Evolutionary conservation across 2,329 filamentous ascomycete genomes (phyloP).

Genomic region (Dissoconium aciculare): DNA sequence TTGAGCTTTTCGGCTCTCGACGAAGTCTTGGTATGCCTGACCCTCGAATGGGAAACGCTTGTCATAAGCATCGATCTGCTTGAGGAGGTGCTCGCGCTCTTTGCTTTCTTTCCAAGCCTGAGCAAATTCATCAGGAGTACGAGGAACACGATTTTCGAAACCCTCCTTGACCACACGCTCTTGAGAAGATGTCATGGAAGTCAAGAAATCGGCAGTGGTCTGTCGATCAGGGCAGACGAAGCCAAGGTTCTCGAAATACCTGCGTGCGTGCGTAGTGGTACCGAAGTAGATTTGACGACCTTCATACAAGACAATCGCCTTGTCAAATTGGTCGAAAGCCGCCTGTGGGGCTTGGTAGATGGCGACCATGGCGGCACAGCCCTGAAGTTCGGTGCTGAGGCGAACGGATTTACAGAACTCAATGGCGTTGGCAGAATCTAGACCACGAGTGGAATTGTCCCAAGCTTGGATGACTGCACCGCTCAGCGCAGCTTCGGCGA

Average conservation of each 20-base stretch:
- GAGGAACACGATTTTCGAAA: constrained; percentile 32
- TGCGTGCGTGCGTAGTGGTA: constrained; percentile 44
- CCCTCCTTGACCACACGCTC: constrained; percentile 33
- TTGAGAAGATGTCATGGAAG: constrained; percentile 48
- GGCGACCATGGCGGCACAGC: constrained; percentile 51
- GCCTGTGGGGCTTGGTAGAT: constrained; percentile 59
- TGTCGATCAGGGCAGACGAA: constrained; percentile 57
- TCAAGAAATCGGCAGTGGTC: constrained; percentile 64
- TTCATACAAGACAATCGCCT: constrained; percentile 50
- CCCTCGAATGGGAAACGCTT: constrained; percentile 32
- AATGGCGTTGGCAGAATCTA: constrained; percentile 61
- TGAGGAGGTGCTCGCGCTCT: constrained; percentile 31
- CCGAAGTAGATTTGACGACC: constrained; percentile 63
- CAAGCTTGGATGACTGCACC: constrained; percentile 49
- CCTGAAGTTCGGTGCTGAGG: constrained; percentile 51
- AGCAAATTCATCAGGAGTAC: constrained; percentile 37
- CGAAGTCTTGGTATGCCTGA: constrained; percentile 31
- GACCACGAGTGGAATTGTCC: constrained; percentile 63
- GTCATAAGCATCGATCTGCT: constrained; percentile 34
- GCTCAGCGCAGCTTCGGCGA: constrained; percentile 61
- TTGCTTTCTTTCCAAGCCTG: constrained; percentile 40
- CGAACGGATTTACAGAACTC: constrained; percentile 60
- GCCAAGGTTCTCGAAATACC: constrained; percentile 56
- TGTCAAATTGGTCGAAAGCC: constrained; percentile 57
- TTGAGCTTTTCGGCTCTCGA: constrained; percentile 31